Percentiles rank a stretch among this genome's conserved stretches.
Evolutionary conservation across 345 rosid genomes (phyloP).

Genomic region (rapeseed (Brassica napus)): Da-Ae NC_063451.1:40388001-40388500

Average conservation of each 20-base stretch:
- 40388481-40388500: background rate
- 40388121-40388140: background rate
- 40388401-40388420: background rate
- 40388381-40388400: background rate
- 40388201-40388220: slow-evolving; percentile 63
- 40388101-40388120: background rate
- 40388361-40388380: background rate
- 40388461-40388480: background rate
- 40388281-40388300: slow-evolving; percentile 98
- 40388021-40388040: slow-evolving; percentile 95
- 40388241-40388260: slow-evolving; percentile 87
- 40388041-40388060: slow-evolving; percentile 79
- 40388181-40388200: too few relatives aligned
- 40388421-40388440: background rate
- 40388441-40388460: too few relatives aligned
- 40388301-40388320: slow-evolving; percentile 99
- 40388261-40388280: slow-evolving; percentile 99
- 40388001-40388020: slow-evolving; percentile 95
- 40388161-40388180: too few relatives aligned
- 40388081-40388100: background rate
- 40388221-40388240: slow-evolving; percentile 86
- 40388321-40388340: slow-evolving; percentile 96
- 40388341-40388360: background rate
- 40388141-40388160: background rate
- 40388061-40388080: slow-evolving; percentile 42